Evolutionary conservation across 208 protist genomes (phyloP).

Genomic region (Acanthamoeba rhysodes): DNA sequence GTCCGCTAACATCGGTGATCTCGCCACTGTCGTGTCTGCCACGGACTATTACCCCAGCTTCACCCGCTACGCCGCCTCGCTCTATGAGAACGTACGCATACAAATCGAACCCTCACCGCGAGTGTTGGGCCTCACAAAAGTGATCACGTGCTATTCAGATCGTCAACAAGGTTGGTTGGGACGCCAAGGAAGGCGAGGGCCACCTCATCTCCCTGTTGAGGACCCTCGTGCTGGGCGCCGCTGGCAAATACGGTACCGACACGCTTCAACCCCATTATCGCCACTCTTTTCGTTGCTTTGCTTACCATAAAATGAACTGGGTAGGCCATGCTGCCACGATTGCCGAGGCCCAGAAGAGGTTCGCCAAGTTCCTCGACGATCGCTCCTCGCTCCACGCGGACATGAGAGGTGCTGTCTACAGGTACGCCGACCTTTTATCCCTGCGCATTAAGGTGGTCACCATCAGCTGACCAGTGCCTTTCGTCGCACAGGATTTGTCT

Average conservation of each 20-base stretch:
- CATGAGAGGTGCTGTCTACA: constrained; percentile 73
- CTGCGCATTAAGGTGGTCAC: too few species aligned
- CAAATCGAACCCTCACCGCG: not conserved
- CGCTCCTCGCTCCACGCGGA: constrained; percentile 73
- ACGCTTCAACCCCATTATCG: not conserved
- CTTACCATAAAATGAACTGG: not conserved
- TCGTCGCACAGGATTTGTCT: constrained; percentile 17
- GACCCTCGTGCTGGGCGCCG: constrained; percentile 43
- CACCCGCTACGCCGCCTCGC: not conserved
- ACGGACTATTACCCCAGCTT: constrained; percentile 60
- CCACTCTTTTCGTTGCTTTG: not conserved
- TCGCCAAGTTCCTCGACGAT: constrained; percentile 50
- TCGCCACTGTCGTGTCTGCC: constrained; percentile 36
- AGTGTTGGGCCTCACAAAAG: not conserved
- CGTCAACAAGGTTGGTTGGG: constrained; percentile 59
- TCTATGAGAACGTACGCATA: constrained; percentile 50
- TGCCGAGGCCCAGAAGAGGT: constrained; percentile 56
- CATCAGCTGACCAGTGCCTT: not conserved
- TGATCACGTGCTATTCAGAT: not conserved
- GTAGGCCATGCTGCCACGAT: constrained; percentile 42
- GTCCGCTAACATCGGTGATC: constrained; percentile 22
- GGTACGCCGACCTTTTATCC: not conserved
- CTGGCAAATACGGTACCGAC: constrained; percentile 45
- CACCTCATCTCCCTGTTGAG: constrained; percentile 43
- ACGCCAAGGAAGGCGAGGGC: constrained; percentile 50